Base-by-base conservation (phyloP, 192 early-diverging fungal genomes). In the Coemansia sp. region DNA sequence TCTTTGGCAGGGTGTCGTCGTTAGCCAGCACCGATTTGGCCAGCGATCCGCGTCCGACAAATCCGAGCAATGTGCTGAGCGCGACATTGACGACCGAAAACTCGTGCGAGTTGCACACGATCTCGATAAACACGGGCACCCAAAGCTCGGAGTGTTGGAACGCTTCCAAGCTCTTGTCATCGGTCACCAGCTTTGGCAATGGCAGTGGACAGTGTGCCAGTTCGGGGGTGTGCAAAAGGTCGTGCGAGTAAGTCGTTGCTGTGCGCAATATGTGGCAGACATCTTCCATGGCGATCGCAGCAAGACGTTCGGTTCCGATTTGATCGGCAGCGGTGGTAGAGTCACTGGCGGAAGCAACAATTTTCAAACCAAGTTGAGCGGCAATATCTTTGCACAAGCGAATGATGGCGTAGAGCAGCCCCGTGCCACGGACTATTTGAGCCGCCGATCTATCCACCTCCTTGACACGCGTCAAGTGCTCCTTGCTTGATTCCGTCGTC, bases 251-350 rank as follows among this genome's bases (percentile, higher is more conserved):
- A 1, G 67, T 46, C 11, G 68, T 33, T 0, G 70, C 74, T 0
- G 74, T 76, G 14, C 71, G 64, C 60, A 81, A 24, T 0, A 77
- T 63, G 29, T 82, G 75, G 69, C 79, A 77, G 2, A 62, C 36
- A 44, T 82, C 79, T 59, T 82, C 79, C 24, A 73, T 35, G 2
- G 70, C 79, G 3, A 70, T 41, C 9, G 57, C 62, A 3, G 54
- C 71, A 1, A 59, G 45, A 46, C 16, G 24, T 36, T 63, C 56
- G 11, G 17, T 16, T n/a, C 56, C 34, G 8, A 6, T 35, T 16
- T n/a, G 56, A 0, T 35, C 16, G 9, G 27, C 21, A 11, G 19
- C 6, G 24, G 34, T 19, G 59, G 17, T 17, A 17, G 27, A 16
- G 48, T 24, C 21, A 1, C 24, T 17, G 24, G 66, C 29, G 1